Evolutionary conservation across 768 basidiomycete species (phyloP).

Genomic region (Podaxis sp.): DNA sequence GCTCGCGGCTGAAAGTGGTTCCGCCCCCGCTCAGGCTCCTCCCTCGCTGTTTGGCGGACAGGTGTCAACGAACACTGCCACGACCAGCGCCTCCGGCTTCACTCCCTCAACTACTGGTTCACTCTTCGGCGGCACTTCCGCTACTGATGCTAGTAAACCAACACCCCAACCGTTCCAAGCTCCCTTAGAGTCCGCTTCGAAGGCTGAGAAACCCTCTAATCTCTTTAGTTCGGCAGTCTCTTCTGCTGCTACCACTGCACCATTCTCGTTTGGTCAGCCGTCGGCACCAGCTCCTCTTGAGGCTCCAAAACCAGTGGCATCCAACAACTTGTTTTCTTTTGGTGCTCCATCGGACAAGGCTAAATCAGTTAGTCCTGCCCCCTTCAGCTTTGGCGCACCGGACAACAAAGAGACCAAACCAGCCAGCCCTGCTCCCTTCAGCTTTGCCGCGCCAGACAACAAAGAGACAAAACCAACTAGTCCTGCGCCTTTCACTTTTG

Average conservation of each 20-base stretch:
- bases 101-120: not conserved
- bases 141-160: constrained; percentile 16
- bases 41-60: constrained; percentile 21
- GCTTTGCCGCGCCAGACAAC: constrained; percentile 21
- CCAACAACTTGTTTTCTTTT: not conserved
- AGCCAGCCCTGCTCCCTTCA: constrained; percentile 16
- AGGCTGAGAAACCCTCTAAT: constrained; percentile 16
- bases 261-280: constrained; percentile 33
- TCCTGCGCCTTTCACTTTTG: constrained; percentile 29
- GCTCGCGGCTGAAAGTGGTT: not conserved
- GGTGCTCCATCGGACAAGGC: constrained; percentile 6
- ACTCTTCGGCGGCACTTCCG: not conserved
- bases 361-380: constrained; percentile 12
- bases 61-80: not conserved
- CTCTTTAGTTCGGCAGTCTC: constrained; percentile 20
- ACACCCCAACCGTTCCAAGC: constrained; percentile 22
- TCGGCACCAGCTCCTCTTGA: constrained; percentile 16
- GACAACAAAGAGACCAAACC: constrained; percentile 12
- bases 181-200: constrained; percentile 16
- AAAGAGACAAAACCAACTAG: constrained; percentile 17
- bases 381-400: constrained; percentile 23
- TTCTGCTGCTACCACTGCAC: constrained; percentile 30
- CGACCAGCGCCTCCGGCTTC: not conserved
- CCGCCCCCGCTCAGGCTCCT: constrained; percentile 9
- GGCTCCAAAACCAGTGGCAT: constrained; percentile 17